Conservation (phyloP, 2,329 filamentous ascomycete species). For the Phaeosphaeriaceae sp. region DNA sequence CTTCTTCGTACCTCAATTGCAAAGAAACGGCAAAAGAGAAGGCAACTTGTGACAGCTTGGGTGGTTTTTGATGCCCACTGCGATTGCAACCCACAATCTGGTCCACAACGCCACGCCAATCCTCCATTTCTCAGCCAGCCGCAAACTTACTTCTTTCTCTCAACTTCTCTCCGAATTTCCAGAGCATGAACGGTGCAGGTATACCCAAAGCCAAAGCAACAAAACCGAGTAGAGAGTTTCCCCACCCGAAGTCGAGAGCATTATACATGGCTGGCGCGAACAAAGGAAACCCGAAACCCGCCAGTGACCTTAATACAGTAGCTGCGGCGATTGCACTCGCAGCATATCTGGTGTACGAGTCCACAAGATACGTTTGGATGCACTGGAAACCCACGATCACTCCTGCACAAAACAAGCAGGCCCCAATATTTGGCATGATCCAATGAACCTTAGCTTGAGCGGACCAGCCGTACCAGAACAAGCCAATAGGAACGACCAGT, state of each 20-base stretch:
- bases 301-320: slow-evolving; percentile 52
- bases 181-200: slow-evolving; percentile 59
- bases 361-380: slow-evolving; percentile 55
- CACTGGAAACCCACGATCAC: slow-evolving; percentile 54
- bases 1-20: too few relatives aligned
- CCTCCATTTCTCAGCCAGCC: slow-evolving; percentile 41
- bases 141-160: slow-evolving; percentile 58
- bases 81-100: too few relatives aligned
- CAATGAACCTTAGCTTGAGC: slow-evolving; percentile 59
- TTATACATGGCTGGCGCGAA: slow-evolving; percentile 52
- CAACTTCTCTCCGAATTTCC: slow-evolving; percentile 57
- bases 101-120: too few relatives aligned
- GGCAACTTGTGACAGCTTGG: too few relatives aligned
- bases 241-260: slow-evolving; percentile 52
- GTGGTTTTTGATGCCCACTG: too few relatives aligned
- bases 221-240: slow-evolving; percentile 49
- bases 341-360: slow-evolving; percentile 54
- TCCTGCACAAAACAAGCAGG: slow-evolving; percentile 58
- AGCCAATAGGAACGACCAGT: slow-evolving; percentile 58
- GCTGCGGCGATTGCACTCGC: slow-evolving; percentile 55
- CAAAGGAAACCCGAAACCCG: slow-evolving; percentile 55
- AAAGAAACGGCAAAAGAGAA: too few relatives aligned
- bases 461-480: slow-evolving; percentile 67
- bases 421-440: slow-evolving; percentile 63
- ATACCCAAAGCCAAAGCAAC: slow-evolving; percentile 47